A percentile compares a stretch with the other conserved stretches of the same genome.
Conservation (phyloP, 1,284 basidiomycete species). For the Cutaneotrichosporon cutaneum region DNA sequence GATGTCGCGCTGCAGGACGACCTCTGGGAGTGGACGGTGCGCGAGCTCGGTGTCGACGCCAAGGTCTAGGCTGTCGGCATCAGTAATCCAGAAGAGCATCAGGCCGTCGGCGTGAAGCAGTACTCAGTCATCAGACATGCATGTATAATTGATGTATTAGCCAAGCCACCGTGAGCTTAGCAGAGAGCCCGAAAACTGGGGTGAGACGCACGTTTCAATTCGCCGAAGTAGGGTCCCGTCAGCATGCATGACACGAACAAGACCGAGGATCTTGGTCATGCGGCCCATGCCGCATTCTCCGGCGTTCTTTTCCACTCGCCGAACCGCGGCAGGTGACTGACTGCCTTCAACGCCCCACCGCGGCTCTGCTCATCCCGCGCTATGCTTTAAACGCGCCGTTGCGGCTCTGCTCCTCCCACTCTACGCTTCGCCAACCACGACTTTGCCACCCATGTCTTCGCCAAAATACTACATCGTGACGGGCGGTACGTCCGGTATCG, state of each 20-base stretch:
- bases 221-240: too few species aligned
- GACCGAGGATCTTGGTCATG: too few species aligned
- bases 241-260: too few species aligned
- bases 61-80: neutral
- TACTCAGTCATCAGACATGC: too few species aligned
- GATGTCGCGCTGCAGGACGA: constrained; percentile 26
- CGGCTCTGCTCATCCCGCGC: neutral
- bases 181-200: too few species aligned
- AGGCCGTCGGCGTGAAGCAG: too few species aligned
- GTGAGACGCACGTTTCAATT: too few species aligned
- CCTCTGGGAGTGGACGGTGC: constrained; percentile 29
- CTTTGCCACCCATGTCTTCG: neutral
- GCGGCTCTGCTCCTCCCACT: neutral
- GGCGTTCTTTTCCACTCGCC: too few species aligned
- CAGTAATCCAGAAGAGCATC: too few species aligned
- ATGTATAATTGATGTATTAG: too few species aligned
- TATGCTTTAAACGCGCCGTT: neutral
- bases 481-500: constrained; percentile 26
- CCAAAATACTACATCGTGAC: constrained; percentile 12
- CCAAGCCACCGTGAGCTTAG: too few species aligned
- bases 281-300: too few species aligned
- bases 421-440: neutral
- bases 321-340: neutral
- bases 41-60: neutral
- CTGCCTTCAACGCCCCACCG: neutral